Evolutionary conservation across 306 rosid genomes (phyloP).

Genomic region (Pyrus bretschneideri): DNA sequence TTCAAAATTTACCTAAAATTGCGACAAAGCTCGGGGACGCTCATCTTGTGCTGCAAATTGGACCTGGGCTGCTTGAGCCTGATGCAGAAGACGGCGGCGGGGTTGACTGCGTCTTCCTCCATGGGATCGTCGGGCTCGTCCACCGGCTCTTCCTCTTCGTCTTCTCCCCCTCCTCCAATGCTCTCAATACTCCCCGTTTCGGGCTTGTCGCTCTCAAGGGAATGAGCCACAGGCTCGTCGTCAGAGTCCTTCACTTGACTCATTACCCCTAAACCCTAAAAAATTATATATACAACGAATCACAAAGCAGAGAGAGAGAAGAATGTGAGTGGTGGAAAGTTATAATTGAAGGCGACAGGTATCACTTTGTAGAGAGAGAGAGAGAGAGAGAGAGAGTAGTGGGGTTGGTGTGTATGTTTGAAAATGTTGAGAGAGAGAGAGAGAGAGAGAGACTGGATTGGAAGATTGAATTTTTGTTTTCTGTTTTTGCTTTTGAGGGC

Average conservation of each 20-base stretch:
- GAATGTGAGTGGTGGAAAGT: slow-evolving; percentile 76
- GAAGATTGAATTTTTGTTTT: slow-evolving; percentile 13
- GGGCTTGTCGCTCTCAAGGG: slow-evolving; percentile 39
- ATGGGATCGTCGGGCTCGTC: slow-evolving; percentile 41
- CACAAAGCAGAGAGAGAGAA: slow-evolving; percentile 16
- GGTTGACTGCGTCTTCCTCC: slow-evolving; percentile 56
- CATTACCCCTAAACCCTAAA: slow-evolving; percentile 49
- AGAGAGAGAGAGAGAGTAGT: slow-evolving; percentile 26
- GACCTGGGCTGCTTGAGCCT: slow-evolving; percentile 64
- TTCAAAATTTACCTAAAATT: slow-evolving; percentile 57
- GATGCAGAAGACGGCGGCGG: slow-evolving; percentile 76
- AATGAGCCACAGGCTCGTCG: slow-evolving; percentile 46
- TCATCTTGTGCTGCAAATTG: slow-evolving; percentile 75
- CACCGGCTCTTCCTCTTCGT: slow-evolving; percentile 31
- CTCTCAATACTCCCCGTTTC: slow-evolving; percentile 17
- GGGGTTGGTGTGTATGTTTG: slow-evolving; percentile 27
- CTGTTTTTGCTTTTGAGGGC: slow-evolving; percentile 9
- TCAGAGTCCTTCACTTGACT: slow-evolving; percentile 63
- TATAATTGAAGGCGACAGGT: slow-evolving; percentile 96
- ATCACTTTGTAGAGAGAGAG: slow-evolving; percentile 46
- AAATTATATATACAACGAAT: slow-evolving; percentile 35
- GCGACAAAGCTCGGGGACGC: slow-evolving; percentile 90
- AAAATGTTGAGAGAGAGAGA: slow-evolving; percentile 8
- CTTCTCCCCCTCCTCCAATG: background rate
- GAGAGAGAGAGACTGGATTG: slow-evolving; percentile 1